phyloP scores from a whole-genome alignment of 192 early-diverging fungal species.

The Piromyces sp. region DNA sequence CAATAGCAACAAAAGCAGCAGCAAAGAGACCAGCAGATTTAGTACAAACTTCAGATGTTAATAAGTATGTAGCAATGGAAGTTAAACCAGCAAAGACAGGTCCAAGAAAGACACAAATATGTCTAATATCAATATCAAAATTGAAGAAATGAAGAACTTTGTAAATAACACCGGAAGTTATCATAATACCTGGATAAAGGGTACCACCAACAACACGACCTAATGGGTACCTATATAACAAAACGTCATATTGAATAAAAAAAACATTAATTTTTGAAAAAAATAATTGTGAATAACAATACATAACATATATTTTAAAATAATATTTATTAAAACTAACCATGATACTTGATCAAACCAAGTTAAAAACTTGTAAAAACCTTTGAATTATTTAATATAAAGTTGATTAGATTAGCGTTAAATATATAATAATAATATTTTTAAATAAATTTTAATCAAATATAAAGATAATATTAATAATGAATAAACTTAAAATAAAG shows the following conservation, averaged over 20 bases:
- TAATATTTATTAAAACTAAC: slow-evolving; percentile 60
- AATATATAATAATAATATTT: too few relatives aligned
- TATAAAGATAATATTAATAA: too few relatives aligned
- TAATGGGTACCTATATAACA: slow-evolving; percentile 6
- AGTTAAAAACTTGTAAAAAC: slow-evolving; percentile 97
- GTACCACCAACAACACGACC: slow-evolving; percentile 97
- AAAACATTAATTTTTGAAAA: too few relatives aligned
- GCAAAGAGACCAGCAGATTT: slow-evolving; percentile 85
- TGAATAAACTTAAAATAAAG: too few relatives aligned
- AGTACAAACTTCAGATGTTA: slow-evolving; percentile 84
- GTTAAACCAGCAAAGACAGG: slow-evolving; percentile 92
- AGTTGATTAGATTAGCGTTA: too few relatives aligned
- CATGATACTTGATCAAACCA: slow-evolving; percentile 98
- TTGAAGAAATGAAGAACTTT: slow-evolving; percentile 83
- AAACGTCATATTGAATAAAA: too few relatives aligned
- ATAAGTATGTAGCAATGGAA: slow-evolving; percentile 82
- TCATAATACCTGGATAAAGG: slow-evolving; percentile 99
- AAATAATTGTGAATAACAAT: too few relatives aligned
- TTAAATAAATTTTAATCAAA: too few relatives aligned
- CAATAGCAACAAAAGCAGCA: slow-evolving; percentile 93
- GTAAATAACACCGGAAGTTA: slow-evolving; percentile 87
- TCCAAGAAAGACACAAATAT: slow-evolving; percentile 95
- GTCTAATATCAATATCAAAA: slow-evolving; percentile 93
- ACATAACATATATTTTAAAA: too few relatives aligned
- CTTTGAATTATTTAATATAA: too few relatives aligned